phyloP scores from a whole-genome alignment of 768 basidiomycete species.

The Rhizopogon vesiculosus region DNA sequence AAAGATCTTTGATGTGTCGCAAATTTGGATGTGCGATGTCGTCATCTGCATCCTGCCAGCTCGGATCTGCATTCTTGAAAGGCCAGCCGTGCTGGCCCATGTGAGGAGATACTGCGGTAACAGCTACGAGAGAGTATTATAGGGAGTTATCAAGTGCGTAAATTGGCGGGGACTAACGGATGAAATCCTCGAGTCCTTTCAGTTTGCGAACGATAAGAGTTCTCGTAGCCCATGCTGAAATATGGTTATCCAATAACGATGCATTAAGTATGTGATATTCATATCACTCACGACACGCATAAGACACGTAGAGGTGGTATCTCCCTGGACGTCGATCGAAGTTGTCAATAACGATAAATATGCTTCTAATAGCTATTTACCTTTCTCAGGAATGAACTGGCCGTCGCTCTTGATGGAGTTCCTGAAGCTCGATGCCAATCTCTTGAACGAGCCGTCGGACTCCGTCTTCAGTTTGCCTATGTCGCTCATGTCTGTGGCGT shows the following conservation, averaged over 20 bases:
- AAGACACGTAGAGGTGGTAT: conserved; percentile 89
- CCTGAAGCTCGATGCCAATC: conserved; percentile 49
- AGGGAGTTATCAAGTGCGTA: not conserved
- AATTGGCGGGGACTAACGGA: conserved; percentile 48
- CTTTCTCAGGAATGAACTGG: conserved; percentile 70
- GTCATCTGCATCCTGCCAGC: conserved; percentile 64
- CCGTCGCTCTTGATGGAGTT: conserved; percentile 52
- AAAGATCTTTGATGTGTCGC: conserved; percentile 79
- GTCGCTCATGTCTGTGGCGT: conserved; percentile 39
- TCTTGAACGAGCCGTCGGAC: conserved; percentile 64
- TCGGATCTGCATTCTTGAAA: conserved; percentile 60
- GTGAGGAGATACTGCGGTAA: conserved; percentile 79
- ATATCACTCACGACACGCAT: conserved; percentile 69
- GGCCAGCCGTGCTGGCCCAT: conserved; percentile 88
- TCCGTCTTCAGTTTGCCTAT: conserved; percentile 51
- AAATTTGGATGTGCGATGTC: conserved; percentile 66
- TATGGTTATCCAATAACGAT: not conserved
- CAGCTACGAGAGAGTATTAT: conserved; percentile 37
- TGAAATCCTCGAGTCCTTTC: conserved; percentile 84
- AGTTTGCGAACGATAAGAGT: conserved; percentile 85
- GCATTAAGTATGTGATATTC: not conserved
- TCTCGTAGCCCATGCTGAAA: conserved; percentile 86
- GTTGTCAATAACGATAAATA: not conserved
- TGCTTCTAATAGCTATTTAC: conserved; percentile 27
- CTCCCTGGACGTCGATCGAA: conserved; percentile 47